Conservation (phyloP, 1,284 basidiomycete genomes). For the Xerocomus amazonicus region DNA sequence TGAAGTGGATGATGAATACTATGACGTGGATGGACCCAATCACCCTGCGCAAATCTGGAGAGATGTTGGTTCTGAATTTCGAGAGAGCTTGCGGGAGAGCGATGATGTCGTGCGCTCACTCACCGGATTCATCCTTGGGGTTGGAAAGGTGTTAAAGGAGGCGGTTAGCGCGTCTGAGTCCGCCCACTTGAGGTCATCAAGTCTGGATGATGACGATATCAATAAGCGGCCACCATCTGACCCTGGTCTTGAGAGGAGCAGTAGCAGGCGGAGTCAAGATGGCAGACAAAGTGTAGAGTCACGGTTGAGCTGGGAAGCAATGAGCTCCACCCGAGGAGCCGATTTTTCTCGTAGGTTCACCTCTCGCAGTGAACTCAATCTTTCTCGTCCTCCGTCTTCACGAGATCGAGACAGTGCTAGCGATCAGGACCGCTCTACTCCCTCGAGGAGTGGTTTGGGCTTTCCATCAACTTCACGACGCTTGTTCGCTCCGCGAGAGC, state of each 20-base stretch:
- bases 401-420: constrained; percentile 26
- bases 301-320: constrained; percentile 56
- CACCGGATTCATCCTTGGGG: constrained; percentile 68
- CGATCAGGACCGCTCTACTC: constrained; percentile 35
- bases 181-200: constrained; percentile 44
- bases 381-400: constrained; percentile 29
- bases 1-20: constrained; percentile 53
- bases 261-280: constrained; percentile 45
- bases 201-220: constrained; percentile 47
- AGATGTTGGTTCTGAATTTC: constrained; percentile 61
- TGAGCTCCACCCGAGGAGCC: constrained; percentile 18
- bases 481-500: constrained; percentile 52
- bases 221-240: constrained; percentile 35
- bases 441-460: constrained; percentile 24
- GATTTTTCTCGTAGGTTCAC: constrained; percentile 28
- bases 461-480: constrained; percentile 40
- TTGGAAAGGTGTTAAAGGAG: constrained; percentile 66
- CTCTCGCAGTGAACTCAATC: constrained; percentile 33
- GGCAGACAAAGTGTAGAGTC: constrained; percentile 54
- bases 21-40: constrained; percentile 24
- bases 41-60: constrained; percentile 61
- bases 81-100: constrained; percentile 64
- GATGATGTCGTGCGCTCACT: constrained; percentile 73
- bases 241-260: constrained; percentile 33
- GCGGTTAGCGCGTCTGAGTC: constrained; percentile 34